Base-by-base conservation (phyloP, 176 grass and related monocot genomes). In the Chloris gayana region DNA sequence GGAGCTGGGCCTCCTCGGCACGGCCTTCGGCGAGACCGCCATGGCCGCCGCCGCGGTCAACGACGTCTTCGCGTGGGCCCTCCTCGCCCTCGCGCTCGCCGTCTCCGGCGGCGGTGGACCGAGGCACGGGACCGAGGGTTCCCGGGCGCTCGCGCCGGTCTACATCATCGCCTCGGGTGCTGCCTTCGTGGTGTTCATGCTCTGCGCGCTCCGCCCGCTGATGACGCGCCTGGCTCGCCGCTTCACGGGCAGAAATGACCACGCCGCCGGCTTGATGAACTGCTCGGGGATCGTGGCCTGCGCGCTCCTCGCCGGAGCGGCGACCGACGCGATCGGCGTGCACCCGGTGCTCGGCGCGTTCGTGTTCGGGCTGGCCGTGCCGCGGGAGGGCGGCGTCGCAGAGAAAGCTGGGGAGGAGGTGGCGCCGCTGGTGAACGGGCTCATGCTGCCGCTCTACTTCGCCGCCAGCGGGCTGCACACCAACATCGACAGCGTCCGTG, bases 1-100 rank as follows among this genome's bases (percentile, higher is more conserved):
- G 74, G 94, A 97, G 79, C 81, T 94, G 69, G 80, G 89, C 49
- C 91, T 94, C 54, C 80, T 97, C 76, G 83, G 64, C 51, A 72
- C 81, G 29, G 47, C 70, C 35, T 35, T 97, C 26, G 94, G 94
- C 5, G 89, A 94, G 87, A 92, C 67, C 21, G 91, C 91, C 56
- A 90, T 97, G 87, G 91, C 91, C 1, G 91, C 94, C 0, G 94
- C 94, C 9, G 89, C 91, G 0, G 91, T 94, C 5, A 90, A 94
- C 79, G 91, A 94, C 75, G 80, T 94, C 39, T 84, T 90, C 5
- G 91, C 91, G 4, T 94, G 94, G 89, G 76, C 85, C 22, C 85
- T 97, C 21, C 88, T 97, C 17, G 85, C 91, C 2, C 83, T 94
- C 19, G 91, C 94, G 46, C 84, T 97, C 24, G 89, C 87, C 37